Percentiles rank a stretch among this genome's conserved stretches.
Conservation (phyloP, 2,329 filamentous ascomycete genomes). For the Sclerotinia spermophila region DNA sequence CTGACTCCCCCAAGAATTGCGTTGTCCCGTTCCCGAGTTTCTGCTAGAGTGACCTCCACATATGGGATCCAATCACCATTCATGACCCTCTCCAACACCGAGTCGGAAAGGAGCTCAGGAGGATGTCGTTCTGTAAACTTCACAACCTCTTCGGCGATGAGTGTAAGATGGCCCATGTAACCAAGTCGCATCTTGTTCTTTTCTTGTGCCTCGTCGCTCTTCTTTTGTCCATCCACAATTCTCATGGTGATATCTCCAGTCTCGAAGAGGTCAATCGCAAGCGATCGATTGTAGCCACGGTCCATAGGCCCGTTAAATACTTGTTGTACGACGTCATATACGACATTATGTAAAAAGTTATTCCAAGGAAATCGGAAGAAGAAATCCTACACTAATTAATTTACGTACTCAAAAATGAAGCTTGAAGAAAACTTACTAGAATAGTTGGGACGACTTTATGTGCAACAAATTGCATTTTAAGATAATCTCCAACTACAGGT, state of each 20-base stretch:
- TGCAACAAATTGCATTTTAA: constrained; percentile 96
- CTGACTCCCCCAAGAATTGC: constrained; percentile 95
- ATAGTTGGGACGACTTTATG: constrained; percentile 94
- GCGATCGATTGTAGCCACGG: constrained; percentile 81
- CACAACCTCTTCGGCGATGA: constrained; percentile 97
- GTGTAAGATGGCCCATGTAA: constrained; percentile 96
- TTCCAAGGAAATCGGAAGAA: constrained; percentile 99
- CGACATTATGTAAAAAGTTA: constrained; percentile 98
- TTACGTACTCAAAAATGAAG: neutral
- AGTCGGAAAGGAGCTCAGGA: constrained; percentile 78
- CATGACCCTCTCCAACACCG: constrained; percentile 83
- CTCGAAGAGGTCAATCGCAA: constrained; percentile 92
- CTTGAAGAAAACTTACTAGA: constrained; percentile 58
- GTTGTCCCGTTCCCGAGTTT: constrained; percentile 93
- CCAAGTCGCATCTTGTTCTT: constrained; percentile 87
- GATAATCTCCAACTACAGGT: constrained; percentile 86
- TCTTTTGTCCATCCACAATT: constrained; percentile 85
- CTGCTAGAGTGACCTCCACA: constrained; percentile 86
- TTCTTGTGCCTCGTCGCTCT: constrained; percentile 80
- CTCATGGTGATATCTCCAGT: constrained; percentile 83
- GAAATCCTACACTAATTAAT: constrained; percentile 63
- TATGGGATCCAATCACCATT: constrained; percentile 90
- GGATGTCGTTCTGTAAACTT: constrained; percentile 96
- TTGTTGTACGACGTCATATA: constrained; percentile 98
- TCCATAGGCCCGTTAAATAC: constrained; percentile 99